A percentile compares a stretch with the other conserved stretches of the same genome.
These are phyloP conservation scores for Wallacemonas collosoma DNA, from an alignment of 208 protist genomes.

Conservation along the genomic window DNA sequence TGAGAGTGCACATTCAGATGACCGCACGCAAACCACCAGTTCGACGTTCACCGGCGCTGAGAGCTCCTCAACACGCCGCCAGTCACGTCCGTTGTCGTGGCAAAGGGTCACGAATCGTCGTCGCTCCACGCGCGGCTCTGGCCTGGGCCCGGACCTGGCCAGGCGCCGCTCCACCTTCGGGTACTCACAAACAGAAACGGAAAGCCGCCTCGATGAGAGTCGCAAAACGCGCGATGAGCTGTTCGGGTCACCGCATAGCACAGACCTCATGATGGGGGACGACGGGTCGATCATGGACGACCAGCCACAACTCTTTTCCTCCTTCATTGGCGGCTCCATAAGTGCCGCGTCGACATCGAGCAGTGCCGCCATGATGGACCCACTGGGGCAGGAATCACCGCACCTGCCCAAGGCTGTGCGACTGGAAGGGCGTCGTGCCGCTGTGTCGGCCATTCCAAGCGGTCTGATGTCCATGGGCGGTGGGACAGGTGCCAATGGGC, in stretches of 20 bases:
- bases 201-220: constrained; percentile 18
- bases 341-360: constrained; percentile 11
- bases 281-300: constrained; percentile 16
- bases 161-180: constrained; percentile 13
- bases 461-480: constrained; percentile 15
- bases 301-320: constrained; percentile 8
- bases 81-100: background rate
- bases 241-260: background rate
- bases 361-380: constrained; percentile 20
- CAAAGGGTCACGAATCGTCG: background rate
- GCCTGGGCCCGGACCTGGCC: background rate
- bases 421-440: constrained; percentile 52
- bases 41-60: constrained; percentile 2
- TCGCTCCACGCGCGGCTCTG: background rate
- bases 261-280: constrained; percentile 1
- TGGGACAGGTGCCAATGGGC: background rate
- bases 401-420: constrained; percentile 24
- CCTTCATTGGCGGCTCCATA: constrained; percentile 23
- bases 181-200: constrained; percentile 3
- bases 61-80: background rate
- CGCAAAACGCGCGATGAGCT: background rate
- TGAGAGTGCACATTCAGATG: constrained; percentile 1
- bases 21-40: background rate
- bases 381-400: constrained; percentile 25
- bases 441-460: constrained; percentile 61